Conservation (phyloP, 2,329 filamentous ascomycete species). For the Diaporthe sp. region DNA sequence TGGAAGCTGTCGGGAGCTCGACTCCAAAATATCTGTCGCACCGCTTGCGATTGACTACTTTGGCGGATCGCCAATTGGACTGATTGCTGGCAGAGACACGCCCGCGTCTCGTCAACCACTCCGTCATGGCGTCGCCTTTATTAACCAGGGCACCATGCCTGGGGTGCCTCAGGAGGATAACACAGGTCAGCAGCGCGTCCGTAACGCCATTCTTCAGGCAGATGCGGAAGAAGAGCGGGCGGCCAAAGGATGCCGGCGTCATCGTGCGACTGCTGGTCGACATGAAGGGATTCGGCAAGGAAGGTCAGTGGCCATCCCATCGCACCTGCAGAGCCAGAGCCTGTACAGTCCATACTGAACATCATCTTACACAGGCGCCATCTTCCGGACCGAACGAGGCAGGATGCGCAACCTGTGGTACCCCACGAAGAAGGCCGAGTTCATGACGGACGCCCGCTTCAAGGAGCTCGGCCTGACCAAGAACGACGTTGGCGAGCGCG, state of each 20-base stretch:
- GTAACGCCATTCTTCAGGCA: conserved; percentile 49
- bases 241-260: conserved; percentile 56
- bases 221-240: conserved; percentile 54
- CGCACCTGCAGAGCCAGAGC: neutral
- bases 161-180: conserved; percentile 47
- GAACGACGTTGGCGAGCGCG: conserved; percentile 50
- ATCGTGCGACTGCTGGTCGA: conserved; percentile 60
- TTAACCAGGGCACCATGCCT: conserved; percentile 47
- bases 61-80: conserved; percentile 26
- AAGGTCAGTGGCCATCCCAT: conserved; percentile 50
- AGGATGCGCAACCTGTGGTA: conserved; percentile 56
- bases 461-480: conserved; percentile 49
- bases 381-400: conserved; percentile 52
- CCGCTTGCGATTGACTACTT: conserved; percentile 1
- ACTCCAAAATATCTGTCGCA: conserved; percentile 37
- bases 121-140: conserved; percentile 44
- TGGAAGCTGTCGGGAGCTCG: conserved; percentile 6
- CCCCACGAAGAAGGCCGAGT: conserved; percentile 52
- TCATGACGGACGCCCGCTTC: conserved; percentile 52
- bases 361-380: conserved; percentile 45
- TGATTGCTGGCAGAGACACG: conserved; percentile 27
- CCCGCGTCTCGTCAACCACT: conserved; percentile 11
- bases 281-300: conserved; percentile 54
- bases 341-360: neutral
- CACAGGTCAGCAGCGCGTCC: conserved; percentile 42